Base-by-base conservation (phyloP, 192 early-diverging fungal species). In the Gonapodya sp. region DNA sequence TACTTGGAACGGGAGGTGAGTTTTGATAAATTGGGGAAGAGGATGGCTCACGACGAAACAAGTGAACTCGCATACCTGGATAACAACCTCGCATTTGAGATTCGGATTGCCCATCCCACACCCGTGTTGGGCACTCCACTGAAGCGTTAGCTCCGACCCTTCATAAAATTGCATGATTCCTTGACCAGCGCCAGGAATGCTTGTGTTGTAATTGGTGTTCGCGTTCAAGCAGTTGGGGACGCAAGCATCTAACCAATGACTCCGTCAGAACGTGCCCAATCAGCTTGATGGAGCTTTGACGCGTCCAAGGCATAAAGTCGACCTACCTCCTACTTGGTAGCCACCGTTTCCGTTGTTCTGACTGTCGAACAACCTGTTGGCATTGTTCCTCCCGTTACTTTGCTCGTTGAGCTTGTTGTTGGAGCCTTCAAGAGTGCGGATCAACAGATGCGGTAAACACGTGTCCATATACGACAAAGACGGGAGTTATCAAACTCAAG, bases 401-500 rank as follows among this genome's bases (percentile, higher is more conserved):
- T 86, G 80, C 37, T 86, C 85, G 78, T 82, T 79, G 1, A 83
- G 79, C 79, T 84, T 85, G 73, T 85, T 85, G 84, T 86, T 86
- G 30, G 82, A 84, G 32, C 85, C 85, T n/a, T 84, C 79, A 74
- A 84, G 85, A 64, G 8, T 24, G 46, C 46, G 46, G 24, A 16
- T 8, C 8, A 8, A 24, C 46, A 8, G 46, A 64, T 64, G 46
- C n/a, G 46, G 46, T 64, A 64, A 8, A 64, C 8, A 24, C 8
- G 46, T 64, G 46, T 8, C 46, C 8, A 16, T 64, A 64, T 8
- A 24, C 24, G 24, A 64, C 24, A 24, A 64, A 16, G 46, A 64
- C 8, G 46, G 24, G 8, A 24, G 46, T 64, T 8, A 64, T 64
- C 46, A 64, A 64, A 64, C 46, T n/a, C n/a, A n/a, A n/a, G n/a